These are phyloP conservation scores for Boletus patriciae DNA, from an alignment of 768 basidiomycete genomes.

Conservation along the genomic window DNA sequence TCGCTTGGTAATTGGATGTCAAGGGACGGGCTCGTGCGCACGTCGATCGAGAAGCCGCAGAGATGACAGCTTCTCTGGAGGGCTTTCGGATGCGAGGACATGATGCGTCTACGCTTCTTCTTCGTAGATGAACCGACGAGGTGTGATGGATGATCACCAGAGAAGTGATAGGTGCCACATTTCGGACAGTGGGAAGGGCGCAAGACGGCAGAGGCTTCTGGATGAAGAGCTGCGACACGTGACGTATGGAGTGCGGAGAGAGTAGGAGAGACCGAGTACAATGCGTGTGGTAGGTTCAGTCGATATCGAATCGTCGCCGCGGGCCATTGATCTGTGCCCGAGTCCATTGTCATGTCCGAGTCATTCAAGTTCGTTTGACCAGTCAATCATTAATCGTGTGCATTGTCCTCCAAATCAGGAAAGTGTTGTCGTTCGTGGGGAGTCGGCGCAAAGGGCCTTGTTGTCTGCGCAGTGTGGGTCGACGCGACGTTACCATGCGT, in stretches of 20 bases:
- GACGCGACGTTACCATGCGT: conserved; percentile 7
- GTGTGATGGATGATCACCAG: conserved; percentile 39
- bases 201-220: conserved; percentile 25
- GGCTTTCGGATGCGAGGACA: neutral
- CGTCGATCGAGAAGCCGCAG: conserved; percentile 19
- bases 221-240: conserved; percentile 36
- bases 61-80: conserved; percentile 19
- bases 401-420: conserved; percentile 28
- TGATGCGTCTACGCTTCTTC: conserved; percentile 16
- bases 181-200: conserved; percentile 42
- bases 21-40: neutral
- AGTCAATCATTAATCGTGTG: neutral
- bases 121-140: conserved; percentile 28
- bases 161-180: conserved; percentile 54
- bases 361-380: neutral
- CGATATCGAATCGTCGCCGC: conserved; percentile 44
- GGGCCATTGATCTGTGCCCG: neutral
- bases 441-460: conserved; percentile 1
- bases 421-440: conserved; percentile 25
- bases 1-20: neutral
- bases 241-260: conserved; percentile 64
- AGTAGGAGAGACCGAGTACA: conserved; percentile 52
- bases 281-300: conserved; percentile 45
- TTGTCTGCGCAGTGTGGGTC: conserved; percentile 17
- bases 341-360: conserved; percentile 1